These are phyloP conservation scores for Gossypium mustelinum DNA, from an alignment of 345 rosid species.

Conservation along the genomic window DNA sequence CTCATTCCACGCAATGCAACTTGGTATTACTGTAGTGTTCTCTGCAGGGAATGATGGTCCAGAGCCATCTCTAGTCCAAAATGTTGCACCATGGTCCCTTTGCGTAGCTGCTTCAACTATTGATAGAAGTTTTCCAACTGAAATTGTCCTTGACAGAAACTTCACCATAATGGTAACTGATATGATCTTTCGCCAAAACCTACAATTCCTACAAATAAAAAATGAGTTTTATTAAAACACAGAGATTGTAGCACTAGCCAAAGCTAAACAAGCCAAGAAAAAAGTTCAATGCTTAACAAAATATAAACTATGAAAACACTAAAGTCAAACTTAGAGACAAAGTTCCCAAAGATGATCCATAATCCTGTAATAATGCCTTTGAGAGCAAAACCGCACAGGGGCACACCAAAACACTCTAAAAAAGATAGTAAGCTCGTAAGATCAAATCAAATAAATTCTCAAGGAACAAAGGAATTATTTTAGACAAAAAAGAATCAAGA, in stretches of 20 bases:
- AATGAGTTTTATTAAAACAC: neutral
- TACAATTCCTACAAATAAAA: neutral
- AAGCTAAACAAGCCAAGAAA: neutral
- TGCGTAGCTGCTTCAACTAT: conserved; percentile 47
- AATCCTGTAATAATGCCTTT: neutral
- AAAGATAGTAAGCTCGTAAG: neutral
- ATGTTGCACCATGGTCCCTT: conserved; percentile 50
- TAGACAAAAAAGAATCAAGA: too few species aligned
- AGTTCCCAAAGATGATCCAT: neutral
- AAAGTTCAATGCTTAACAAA: neutral
- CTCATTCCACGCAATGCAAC: conserved; percentile 42
- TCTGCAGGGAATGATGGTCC: conserved; percentile 38
- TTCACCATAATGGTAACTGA: conserved; percentile 15
- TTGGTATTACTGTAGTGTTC: conserved; percentile 38
- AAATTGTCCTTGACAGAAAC: conserved; percentile 9
- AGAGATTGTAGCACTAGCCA: neutral
- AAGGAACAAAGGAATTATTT: too few species aligned
- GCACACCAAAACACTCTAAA: neutral
- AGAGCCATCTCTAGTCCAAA: conserved; percentile 26
- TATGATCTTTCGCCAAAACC: neutral
- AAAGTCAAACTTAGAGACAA: neutral
- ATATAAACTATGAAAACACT: neutral
- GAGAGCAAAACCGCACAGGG: neutral
- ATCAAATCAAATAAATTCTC: neutral
- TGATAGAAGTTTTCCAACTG: conserved; percentile 34